Evolutionary conservation across 2,329 filamentous ascomycete species (phyloP), one percentile per base, ranked within the genome.

Genomic region (Pseudogymnoascus sp.): DNA sequence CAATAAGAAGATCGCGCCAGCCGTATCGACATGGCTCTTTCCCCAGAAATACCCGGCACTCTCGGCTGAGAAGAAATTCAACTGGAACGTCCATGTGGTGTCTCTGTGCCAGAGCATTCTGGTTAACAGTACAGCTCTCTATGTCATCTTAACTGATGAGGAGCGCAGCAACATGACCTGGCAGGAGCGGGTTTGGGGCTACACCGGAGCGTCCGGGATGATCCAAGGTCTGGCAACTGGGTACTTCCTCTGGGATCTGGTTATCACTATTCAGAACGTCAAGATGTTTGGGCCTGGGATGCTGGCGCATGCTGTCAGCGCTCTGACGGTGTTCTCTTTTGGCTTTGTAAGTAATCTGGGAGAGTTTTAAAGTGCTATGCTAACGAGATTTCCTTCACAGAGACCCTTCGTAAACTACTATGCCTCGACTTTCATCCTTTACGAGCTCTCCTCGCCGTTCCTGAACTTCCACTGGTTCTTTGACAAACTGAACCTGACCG

Each of bases 381-480:
- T 60, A 60, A 60, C 33, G 6, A 7, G 9, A 49, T 28, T 19
- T 30, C 25, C 25, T n/a, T 36, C 36, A 19, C 71, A 94, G 90
- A 82, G 89, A 64, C 91, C 91, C 1, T 92, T 93, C 70, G 81
- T 92, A 67, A 92, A 93, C 78, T 92, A 87, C 78, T 95, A 94
- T 75, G 88, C 84, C 62, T 82, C 83, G 62, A 84, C 85, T 64
- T 95, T 95, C 75, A 90, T 95, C 70, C 86, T 94, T 63, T 95
- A 92, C 83, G 91, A 95, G 75, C 83, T 95, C 39, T 92, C 89
- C 25, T 89, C 88, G 4, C 90, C 90, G 6, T 92, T 94, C 75
- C 81, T 94, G 63, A 95, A 95, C 73, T 83, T 93, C 72, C 91
- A 95, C 79, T 95, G 91, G 91, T 94, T 94, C 78, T 90, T 89